These are phyloP conservation scores for Monosporozyma yasuniensis DNA, from an alignment of 805 yeast species.

Conservation along the genomic window DNA sequence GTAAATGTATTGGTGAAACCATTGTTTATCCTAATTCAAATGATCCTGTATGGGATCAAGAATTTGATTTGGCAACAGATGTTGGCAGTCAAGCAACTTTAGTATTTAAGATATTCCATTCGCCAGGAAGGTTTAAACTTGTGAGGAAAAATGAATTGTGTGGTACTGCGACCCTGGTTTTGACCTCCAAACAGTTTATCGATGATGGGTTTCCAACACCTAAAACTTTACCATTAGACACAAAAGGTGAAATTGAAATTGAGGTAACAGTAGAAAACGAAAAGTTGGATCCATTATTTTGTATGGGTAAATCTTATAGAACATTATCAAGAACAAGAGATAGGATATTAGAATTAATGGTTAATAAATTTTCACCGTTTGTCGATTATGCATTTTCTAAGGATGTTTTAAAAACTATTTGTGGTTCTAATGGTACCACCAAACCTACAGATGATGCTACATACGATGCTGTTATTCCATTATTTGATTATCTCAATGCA, in stretches of 20 bases:
- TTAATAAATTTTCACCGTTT: slow-evolving; percentile 60
- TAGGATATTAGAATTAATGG: slow-evolving; percentile 58
- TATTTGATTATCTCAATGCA: slow-evolving; percentile 64
- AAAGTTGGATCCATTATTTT: slow-evolving; percentile 69
- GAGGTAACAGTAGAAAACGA: slow-evolving; percentile 74
- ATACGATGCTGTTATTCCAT: slow-evolving; percentile 60
- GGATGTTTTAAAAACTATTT: slow-evolving; percentile 45
- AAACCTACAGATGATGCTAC: slow-evolving; percentile 40
- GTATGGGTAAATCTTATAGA: slow-evolving; percentile 67
- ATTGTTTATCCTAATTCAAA: slow-evolving; percentile 49
- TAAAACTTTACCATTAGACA: slow-evolving; percentile 47
- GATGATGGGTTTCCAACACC: slow-evolving; percentile 65
- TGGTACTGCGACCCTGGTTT: slow-evolving; percentile 51
- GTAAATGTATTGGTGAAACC: slow-evolving; percentile 59
- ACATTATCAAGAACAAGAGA: slow-evolving; percentile 56
- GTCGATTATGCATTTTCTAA: slow-evolving; percentile 52
- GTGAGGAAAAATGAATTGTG: slow-evolving; percentile 50
- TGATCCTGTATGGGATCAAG: slow-evolving; percentile 83
- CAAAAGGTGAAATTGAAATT: slow-evolving; percentile 59
- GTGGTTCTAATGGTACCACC: slow-evolving; percentile 41
- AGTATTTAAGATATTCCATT: slow-evolving; percentile 65
- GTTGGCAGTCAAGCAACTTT: slow-evolving; percentile 39
- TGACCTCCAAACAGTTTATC: slow-evolving; percentile 54
- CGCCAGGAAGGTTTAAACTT: slow-evolving; percentile 27
- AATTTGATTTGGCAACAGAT: slow-evolving; percentile 48